Percentiles rank a stretch among this genome's conserved stretches.
phyloP scores from a whole-genome alignment of 257 asterid genomes.

The Solanum sitiens region DNA sequence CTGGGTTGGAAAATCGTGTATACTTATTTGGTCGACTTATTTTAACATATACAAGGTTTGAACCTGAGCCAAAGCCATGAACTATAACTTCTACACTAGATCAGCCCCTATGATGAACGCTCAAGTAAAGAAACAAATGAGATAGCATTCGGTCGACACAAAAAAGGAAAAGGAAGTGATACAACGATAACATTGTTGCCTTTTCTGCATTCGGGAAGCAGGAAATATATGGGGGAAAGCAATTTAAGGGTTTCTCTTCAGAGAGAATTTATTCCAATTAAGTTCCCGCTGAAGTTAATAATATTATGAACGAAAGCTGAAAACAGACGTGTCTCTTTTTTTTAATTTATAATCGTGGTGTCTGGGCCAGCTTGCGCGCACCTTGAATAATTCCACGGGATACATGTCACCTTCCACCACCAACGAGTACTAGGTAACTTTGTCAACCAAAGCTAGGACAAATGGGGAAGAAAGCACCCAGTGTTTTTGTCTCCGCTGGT shows the following conservation, averaged over 20 bases:
- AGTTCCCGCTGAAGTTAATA: neutral
- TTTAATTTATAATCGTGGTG: neutral
- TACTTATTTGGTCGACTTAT: neutral
- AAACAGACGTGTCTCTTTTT: neutral
- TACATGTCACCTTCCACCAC: neutral
- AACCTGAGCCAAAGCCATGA: neutral
- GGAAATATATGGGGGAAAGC: neutral
- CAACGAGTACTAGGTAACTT: neutral
- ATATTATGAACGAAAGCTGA: neutral
- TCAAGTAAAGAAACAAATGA: neutral
- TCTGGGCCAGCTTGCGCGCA: neutral
- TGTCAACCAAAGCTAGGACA: neutral
- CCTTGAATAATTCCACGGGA: neutral
- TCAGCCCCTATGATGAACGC: neutral
- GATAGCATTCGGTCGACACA: neutral
- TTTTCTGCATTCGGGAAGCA: neutral
- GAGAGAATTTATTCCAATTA: neutral
- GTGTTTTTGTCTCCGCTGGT: neutral
- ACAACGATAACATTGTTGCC: neutral
- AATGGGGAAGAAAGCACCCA: neutral
- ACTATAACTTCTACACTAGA: neutral
- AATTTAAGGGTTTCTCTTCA: neutral
- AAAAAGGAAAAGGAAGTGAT: neutral
- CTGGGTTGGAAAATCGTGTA: neutral
- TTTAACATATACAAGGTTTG: neutral